phyloP scores from a whole-genome alignment of 768 basidiomycete species.

The Trametopsis cervina region DNA sequence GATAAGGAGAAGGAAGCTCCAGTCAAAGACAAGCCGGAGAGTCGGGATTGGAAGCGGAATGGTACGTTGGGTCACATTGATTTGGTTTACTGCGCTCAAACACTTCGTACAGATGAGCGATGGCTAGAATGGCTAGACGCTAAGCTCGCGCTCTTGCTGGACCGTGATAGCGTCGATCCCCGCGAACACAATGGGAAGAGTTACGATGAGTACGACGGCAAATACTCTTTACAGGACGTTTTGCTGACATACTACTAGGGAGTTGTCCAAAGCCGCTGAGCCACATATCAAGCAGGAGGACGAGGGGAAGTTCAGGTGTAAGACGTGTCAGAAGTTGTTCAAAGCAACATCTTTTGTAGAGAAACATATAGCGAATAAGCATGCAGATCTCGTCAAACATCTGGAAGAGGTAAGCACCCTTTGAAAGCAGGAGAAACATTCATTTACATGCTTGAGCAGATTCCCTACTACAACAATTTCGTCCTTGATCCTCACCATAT shows the following conservation, averaged over 20 bases:
- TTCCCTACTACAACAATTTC: slow-evolving; percentile 92
- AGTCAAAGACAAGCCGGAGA: slow-evolving; percentile 32
- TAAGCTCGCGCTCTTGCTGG: slow-evolving; percentile 76
- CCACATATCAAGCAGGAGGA: slow-evolving; percentile 91
- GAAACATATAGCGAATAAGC: slow-evolving; percentile 96
- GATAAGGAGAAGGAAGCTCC: slow-evolving; percentile 30
- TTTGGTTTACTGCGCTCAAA: slow-evolving; percentile 14
- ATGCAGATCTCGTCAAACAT: slow-evolving; percentile 74
- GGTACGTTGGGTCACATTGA: slow-evolving; percentile 39
- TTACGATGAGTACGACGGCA: slow-evolving; percentile 69
- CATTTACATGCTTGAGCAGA: slow-evolving; percentile 31
- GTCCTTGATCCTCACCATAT: slow-evolving; percentile 93
- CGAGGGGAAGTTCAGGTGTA: slow-evolving; percentile 95
- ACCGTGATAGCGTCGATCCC: slow-evolving; percentile 75
- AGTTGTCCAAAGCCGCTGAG: slow-evolving; percentile 71
- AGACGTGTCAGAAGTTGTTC: slow-evolving; percentile 95
- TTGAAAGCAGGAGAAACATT: background rate
- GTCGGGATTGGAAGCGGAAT: slow-evolving; percentile 53
- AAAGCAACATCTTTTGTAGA: slow-evolving; percentile 95
- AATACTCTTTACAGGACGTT: slow-evolving; percentile 4
- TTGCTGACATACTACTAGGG: slow-evolving; percentile 42
- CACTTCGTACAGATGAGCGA: slow-evolving; percentile 55
- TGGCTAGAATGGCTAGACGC: slow-evolving; percentile 89
- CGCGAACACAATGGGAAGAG: slow-evolving; percentile 86
- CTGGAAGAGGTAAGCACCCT: slow-evolving; percentile 87